Conservation (phyloP, 345 rosid genomes). For the Noccaea caerulescens region DNA sequence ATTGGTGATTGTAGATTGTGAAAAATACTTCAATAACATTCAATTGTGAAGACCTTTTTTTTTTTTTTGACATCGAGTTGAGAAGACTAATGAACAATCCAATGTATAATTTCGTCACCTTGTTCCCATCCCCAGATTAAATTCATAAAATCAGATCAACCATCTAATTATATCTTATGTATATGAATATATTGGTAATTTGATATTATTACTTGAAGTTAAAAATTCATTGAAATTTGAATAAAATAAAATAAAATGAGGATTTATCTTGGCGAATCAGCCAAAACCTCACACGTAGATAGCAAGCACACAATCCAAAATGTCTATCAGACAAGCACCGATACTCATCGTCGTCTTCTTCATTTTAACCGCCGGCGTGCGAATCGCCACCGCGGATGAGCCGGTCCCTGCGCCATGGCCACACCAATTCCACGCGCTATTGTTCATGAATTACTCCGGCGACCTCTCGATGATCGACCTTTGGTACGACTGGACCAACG, state of each 20-base stretch:
- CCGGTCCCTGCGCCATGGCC: conserved; percentile 73
- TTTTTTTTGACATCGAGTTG: background rate
- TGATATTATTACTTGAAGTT: no score
- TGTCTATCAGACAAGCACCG: conserved; percentile 23
- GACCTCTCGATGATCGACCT: conserved; percentile 60
- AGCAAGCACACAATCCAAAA: background rate
- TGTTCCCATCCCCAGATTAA: no score
- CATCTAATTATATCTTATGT: no score
- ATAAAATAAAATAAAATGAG: background rate
- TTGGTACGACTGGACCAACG: conserved; percentile 74
- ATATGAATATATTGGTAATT: no score
- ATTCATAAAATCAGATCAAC: no score
- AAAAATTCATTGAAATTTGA: no score
- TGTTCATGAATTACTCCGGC: conserved; percentile 66
- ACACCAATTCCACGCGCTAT: conserved; percentile 59
- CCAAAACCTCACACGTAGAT: background rate
- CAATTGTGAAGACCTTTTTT: background rate
- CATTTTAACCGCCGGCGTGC: conserved; percentile 10
- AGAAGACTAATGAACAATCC: background rate
- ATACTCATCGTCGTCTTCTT: conserved; percentile 22
- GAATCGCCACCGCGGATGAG: conserved; percentile 26
- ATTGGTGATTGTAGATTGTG: conserved; percentile 1
- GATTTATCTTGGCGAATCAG: background rate
- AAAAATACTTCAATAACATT: background rate
- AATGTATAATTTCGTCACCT: no score